phyloP scores from a whole-genome alignment of 2,329 filamentous ascomycete genomes.

The Venturia aucupariae region DNA sequence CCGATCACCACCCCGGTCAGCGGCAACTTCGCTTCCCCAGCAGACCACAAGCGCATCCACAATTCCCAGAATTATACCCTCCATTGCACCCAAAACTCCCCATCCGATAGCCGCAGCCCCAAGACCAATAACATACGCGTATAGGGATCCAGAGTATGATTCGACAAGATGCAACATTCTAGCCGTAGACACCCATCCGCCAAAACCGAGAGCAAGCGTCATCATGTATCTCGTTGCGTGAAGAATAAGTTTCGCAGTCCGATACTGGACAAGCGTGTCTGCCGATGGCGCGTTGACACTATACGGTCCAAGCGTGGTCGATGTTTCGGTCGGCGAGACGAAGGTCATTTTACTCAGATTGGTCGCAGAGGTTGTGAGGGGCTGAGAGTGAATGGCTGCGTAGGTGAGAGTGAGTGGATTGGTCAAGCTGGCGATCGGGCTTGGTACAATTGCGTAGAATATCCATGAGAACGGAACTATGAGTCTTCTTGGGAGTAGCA shows the following conservation, averaged over 20 bases:
- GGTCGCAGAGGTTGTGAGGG: slow-evolving; percentile 66
- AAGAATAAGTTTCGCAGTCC: slow-evolving; percentile 81
- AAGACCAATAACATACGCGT: slow-evolving; percentile 88
- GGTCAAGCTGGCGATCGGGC: slow-evolving; percentile 74
- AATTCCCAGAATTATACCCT: slow-evolving; percentile 77
- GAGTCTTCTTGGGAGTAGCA: slow-evolving; percentile 70
- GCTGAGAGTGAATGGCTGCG: slow-evolving; percentile 84
- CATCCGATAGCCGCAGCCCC: slow-evolving; percentile 93
- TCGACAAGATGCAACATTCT: slow-evolving; percentile 58
- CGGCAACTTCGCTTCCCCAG: slow-evolving; percentile 70
- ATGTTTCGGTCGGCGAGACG: slow-evolving; percentile 61
- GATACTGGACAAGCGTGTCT: slow-evolving; percentile 68
- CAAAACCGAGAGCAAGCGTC: slow-evolving; percentile 81
- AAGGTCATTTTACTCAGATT: slow-evolving; percentile 76
- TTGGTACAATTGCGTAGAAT: slow-evolving; percentile 72
- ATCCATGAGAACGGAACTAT: slow-evolving; percentile 61
- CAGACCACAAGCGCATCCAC: slow-evolving; percentile 85
- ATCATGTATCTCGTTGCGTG: slow-evolving; percentile 88
- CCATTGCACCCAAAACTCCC: slow-evolving; percentile 83
- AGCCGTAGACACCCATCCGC: slow-evolving; percentile 92
- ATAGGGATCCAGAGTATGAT: slow-evolving; percentile 62
- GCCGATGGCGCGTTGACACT: slow-evolving; percentile 26
- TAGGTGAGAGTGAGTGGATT: slow-evolving; percentile 91
- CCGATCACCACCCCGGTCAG: slow-evolving; percentile 50
- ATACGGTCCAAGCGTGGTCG: slow-evolving; percentile 49